Conservation (phyloP, 2,329 filamentous ascomycete species). For the Colletotrichum sp. region DNA sequence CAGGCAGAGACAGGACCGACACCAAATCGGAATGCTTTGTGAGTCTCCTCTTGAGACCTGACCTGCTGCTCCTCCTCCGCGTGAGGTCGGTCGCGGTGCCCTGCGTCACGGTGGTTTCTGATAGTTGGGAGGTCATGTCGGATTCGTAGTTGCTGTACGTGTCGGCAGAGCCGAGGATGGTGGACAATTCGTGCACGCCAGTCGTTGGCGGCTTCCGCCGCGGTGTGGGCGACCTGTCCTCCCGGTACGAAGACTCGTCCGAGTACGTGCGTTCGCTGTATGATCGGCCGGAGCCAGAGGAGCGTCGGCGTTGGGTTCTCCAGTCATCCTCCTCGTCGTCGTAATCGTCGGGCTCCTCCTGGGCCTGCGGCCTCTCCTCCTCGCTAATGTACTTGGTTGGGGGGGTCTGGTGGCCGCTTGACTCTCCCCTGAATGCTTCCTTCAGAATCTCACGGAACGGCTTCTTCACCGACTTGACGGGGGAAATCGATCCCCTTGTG, state of each 20-base stretch:
- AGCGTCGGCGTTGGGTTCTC: constrained; percentile 28
- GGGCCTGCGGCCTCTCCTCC: constrained; percentile 39
- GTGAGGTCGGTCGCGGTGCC: constrained; percentile 51
- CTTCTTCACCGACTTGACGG: constrained; percentile 53
- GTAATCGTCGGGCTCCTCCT: constrained; percentile 27
- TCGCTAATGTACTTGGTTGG: constrained; percentile 55
- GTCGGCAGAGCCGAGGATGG: constrained; percentile 58
- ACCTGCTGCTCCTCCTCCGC: constrained; percentile 52
- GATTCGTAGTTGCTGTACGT: constrained; percentile 50
- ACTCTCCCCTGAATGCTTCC: constrained; percentile 69
- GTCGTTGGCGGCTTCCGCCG: constrained; percentile 55
- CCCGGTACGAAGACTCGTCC: constrained; percentile 28
- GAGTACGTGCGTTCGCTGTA: constrained; percentile 21
- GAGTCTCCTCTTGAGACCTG: constrained; percentile 73
- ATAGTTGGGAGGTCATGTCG: constrained; percentile 55
- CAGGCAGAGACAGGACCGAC: constrained; percentile 82
- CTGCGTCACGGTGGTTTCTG: constrained; percentile 59
- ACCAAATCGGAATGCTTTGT: constrained; percentile 95
- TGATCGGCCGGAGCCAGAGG: constrained; percentile 36
- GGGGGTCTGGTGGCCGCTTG: constrained; percentile 49
- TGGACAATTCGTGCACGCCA: constrained; percentile 61
- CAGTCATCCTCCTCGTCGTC: constrained; percentile 25
- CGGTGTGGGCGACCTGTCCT: constrained; percentile 29
- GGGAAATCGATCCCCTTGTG: constrained; percentile 54
- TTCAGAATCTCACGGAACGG: constrained; percentile 64